phyloP scores from a whole-genome alignment of 2,329 filamentous ascomycete genomes.

The Torrubiella hemipterigena region DNA sequence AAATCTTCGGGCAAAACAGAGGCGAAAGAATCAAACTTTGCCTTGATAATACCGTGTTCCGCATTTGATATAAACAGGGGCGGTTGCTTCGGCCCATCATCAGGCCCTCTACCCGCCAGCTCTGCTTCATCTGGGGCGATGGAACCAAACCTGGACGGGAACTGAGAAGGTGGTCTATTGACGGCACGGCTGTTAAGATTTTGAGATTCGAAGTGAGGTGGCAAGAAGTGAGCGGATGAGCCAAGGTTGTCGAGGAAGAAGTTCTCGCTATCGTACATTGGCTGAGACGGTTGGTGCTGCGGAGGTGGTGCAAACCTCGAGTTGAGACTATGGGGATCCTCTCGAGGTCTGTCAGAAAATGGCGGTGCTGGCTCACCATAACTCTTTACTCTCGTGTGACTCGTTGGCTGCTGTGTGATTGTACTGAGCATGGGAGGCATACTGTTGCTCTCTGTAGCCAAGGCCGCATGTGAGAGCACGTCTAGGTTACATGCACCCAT shows the following conservation, averaged over 20 bases:
- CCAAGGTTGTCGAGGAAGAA: constrained; percentile 47
- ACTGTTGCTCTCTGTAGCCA: constrained; percentile 41
- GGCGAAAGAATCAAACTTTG: constrained; percentile 49
- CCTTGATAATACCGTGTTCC: constrained; percentile 44
- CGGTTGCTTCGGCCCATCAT: constrained; percentile 17
- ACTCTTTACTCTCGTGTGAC: constrained; percentile 32
- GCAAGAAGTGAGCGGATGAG: constrained; percentile 41
- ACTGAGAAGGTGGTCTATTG: constrained; percentile 38
- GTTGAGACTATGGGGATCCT: constrained; percentile 29
- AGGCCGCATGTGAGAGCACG: constrained; percentile 46
- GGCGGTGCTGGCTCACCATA: constrained; percentile 34
- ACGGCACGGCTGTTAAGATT: constrained; percentile 25
- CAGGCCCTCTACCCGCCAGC: constrained; percentile 31
- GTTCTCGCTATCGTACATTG: constrained; percentile 44
- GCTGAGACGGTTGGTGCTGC: constrained; percentile 22
- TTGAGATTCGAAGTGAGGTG: constrained; percentile 38
- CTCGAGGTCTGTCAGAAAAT: constrained; percentile 36
- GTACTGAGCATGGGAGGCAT: constrained; percentile 38
- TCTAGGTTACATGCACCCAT: constrained; percentile 43
- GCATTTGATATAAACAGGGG: constrained; percentile 38
- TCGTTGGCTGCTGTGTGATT: constrained; percentile 24
- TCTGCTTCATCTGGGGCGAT: constrained; percentile 40
- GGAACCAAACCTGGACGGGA: constrained; percentile 42
- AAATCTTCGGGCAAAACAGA: constrained; percentile 50
- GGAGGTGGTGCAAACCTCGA: constrained; percentile 21